Conservation (phyloP, 148 eudicot genomes). For the Hydrangea macrophylla region DNA sequence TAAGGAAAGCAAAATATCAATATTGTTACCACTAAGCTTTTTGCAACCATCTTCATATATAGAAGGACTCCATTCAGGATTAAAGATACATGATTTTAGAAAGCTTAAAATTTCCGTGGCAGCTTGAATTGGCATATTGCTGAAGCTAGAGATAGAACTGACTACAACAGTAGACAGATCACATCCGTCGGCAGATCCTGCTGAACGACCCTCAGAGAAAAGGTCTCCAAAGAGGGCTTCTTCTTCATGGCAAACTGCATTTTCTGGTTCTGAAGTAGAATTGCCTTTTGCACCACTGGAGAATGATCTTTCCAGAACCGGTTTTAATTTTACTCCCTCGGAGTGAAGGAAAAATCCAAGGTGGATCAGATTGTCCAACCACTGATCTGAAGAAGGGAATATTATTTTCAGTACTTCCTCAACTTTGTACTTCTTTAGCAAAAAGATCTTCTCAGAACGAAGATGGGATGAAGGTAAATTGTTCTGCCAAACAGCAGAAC, state of each 20-base stretch:
- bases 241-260: constrained; percentile 76
- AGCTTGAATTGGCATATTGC: constrained; percentile 73
- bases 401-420: constrained; percentile 63
- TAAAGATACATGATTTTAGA: constrained; percentile 58
- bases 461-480: constrained; percentile 43
- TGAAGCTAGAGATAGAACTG: constrained; percentile 45
- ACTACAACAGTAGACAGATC: constrained; percentile 58
- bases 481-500: constrained; percentile 27
- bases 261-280: constrained; percentile 63
- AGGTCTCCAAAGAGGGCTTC: constrained; percentile 97
- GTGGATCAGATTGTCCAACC: constrained; percentile 81
- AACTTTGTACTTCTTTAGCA: constrained; percentile 47
- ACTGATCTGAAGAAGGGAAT: constrained; percentile 61
- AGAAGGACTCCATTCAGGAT: constrained; percentile 62
- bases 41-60: constrained; percentile 63
- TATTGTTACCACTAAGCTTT: constrained; percentile 53
- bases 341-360: constrained; percentile 72
- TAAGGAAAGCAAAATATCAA: constrained; percentile 65
- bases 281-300: constrained; percentile 58
- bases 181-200: constrained; percentile 76
- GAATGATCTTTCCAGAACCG: constrained; percentile 67
- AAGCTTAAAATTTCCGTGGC: constrained; percentile 62
- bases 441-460: constrained; percentile 31
- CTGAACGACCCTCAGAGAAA: constrained; percentile 94
- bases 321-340: constrained; percentile 81